Evolutionary conservation across 2,329 filamentous ascomycete species (phyloP).

Genomic region (Alternaria consortialis): DNA sequence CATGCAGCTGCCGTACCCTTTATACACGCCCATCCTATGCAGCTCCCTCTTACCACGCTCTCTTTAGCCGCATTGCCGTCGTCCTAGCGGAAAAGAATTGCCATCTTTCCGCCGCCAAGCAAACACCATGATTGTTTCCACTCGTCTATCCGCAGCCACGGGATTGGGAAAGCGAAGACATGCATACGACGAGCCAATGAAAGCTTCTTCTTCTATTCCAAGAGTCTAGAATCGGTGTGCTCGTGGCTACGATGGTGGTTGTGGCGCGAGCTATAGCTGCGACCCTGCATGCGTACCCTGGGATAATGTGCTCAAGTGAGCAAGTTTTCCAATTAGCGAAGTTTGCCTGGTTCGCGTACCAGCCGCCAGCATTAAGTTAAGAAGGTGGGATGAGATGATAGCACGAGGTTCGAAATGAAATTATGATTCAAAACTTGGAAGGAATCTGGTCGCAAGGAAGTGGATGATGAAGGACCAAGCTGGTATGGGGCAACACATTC

Average conservation of each 20-base stretch:
- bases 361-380: not conserved
- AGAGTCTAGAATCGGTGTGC: not conserved
- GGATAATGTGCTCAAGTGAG: slow-evolving; percentile 40
- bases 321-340: slow-evolving; percentile 35
- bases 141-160: slow-evolving; percentile 5
- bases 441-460: not conserved
- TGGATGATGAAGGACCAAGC: not conserved
- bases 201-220: not conserved
- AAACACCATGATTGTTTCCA: slow-evolving; percentile 6
- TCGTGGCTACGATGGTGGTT: not conserved
- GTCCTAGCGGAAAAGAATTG: not conserved
- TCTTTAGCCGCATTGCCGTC: not conserved
- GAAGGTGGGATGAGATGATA: not conserved
- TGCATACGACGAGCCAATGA: slow-evolving; percentile 4
- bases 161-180: slow-evolving; percentile 7
- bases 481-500: not conserved
- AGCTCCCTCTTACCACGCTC: not conserved
- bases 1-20: slow-evolving; percentile 13
- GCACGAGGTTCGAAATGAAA: not conserved
- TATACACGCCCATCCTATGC: slow-evolving; percentile 11
- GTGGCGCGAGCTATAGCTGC: slow-evolving; percentile 41
- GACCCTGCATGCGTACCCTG: slow-evolving; percentile 25
- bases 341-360: not conserved
- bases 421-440: rapidly evolving
- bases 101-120: slow-evolving; percentile 10